phyloP scores from a whole-genome alignment of 2,329 filamentous ascomycete genomes.

The Cercospora sp. region DNA sequence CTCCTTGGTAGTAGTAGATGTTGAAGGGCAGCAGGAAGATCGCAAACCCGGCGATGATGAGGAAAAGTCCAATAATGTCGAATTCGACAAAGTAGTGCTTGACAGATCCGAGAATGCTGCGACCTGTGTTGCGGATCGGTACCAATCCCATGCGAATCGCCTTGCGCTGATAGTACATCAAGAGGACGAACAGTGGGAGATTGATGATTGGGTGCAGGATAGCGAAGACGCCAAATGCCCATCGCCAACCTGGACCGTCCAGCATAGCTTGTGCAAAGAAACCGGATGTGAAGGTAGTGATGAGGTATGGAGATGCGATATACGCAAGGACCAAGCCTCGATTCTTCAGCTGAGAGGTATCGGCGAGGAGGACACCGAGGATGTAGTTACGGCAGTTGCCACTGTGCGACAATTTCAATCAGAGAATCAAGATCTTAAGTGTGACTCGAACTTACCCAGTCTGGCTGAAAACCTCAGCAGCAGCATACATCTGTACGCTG shows the following conservation, averaged over 20 bases:
- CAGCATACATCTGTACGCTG: conserved; percentile 33
- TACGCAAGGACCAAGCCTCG: conserved; percentile 35
- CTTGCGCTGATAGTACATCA: conserved; percentile 31
- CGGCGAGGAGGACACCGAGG: conserved; percentile 36
- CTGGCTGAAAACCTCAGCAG: conserved; percentile 36
- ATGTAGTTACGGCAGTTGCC: conserved; percentile 33
- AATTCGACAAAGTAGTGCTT: conserved; percentile 34
- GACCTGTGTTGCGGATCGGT: conserved; percentile 23
- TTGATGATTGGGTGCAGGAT: conserved; percentile 35
- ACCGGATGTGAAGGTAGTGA: conserved; percentile 34
- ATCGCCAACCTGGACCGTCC: conserved; percentile 32
- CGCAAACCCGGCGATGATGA: conserved; percentile 53
- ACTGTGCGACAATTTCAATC: conserved; percentile 1
- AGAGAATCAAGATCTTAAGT: neutral
- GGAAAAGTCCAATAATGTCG: conserved; percentile 34
- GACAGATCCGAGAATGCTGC: conserved; percentile 26
- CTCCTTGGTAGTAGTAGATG: conserved; percentile 44
- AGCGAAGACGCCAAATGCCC: conserved; percentile 37
- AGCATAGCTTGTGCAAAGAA: conserved; percentile 32
- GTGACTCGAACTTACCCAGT: conserved; percentile 16
- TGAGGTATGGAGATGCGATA: conserved; percentile 36
- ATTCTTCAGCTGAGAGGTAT: conserved; percentile 36
- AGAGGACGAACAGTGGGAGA: conserved; percentile 29
- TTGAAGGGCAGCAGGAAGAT: conserved; percentile 70
- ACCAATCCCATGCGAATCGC: conserved; percentile 33